A percentile compares a stretch with the other conserved stretches of the same genome.
phyloP scores from a whole-genome alignment of 2,329 filamentous ascomycete genomes.

The Paecilomyces dactylethromorphus region DNA sequence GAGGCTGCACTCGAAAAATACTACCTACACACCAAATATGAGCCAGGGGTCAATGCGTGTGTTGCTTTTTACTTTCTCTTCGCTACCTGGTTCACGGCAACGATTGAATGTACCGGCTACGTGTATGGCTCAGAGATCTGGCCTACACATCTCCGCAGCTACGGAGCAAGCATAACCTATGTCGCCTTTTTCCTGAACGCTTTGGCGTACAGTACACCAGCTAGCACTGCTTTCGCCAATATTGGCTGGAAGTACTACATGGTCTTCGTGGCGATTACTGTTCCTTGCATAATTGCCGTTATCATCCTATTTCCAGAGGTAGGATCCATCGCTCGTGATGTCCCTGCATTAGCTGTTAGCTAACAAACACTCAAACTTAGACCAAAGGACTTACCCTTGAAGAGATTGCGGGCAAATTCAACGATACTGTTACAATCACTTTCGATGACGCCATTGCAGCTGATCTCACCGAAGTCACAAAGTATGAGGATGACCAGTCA shows the following conservation, averaged over 20 bases:
- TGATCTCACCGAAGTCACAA: neutral
- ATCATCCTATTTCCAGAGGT: constrained; percentile 21
- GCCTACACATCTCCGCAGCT: constrained; percentile 25
- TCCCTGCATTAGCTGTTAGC: neutral
- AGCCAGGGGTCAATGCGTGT: neutral
- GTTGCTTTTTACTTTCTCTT: constrained; percentile 2
- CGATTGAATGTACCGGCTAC: constrained; percentile 9
- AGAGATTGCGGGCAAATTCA: constrained; percentile 24
- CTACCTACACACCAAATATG: neutral
- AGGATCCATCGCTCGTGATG: neutral
- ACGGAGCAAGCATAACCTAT: constrained; percentile 12
- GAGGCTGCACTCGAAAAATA: constrained; percentile 2
- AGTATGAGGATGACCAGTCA: neutral
- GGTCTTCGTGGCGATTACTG: constrained; percentile 16
- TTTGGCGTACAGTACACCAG: constrained; percentile 12
- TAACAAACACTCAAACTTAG: constrained; percentile 1
- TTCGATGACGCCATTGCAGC: constrained; percentile 10
- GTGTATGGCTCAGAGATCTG: constrained; percentile 29
- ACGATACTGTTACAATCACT: constrained; percentile 19
- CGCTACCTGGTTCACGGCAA: neutral
- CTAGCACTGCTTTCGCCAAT: constrained; percentile 12
- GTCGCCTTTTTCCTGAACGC: constrained; percentile 18
- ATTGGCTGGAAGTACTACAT: constrained; percentile 28
- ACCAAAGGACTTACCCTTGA: constrained; percentile 24
- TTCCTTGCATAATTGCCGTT: constrained; percentile 14